Percentiles rank a stretch among this genome's conserved stretches.
Evolutionary conservation across 2,329 filamentous ascomycete species (phyloP).

Genomic region (Chrysoporthe deuterocubensis): DNA sequence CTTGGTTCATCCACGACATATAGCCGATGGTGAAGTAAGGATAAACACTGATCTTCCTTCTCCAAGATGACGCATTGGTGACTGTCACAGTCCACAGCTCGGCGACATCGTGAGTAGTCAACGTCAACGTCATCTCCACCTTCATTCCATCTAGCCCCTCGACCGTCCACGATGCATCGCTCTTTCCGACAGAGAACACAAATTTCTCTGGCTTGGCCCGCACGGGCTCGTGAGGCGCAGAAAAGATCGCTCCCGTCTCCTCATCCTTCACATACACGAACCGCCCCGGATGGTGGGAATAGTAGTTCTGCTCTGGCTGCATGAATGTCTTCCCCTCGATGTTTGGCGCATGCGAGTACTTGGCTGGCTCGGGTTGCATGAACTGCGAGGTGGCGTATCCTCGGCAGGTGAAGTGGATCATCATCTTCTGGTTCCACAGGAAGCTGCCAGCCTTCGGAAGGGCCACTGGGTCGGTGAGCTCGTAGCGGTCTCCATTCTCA

Average conservation of each 20-base stretch:
- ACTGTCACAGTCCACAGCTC: conserved; percentile 60
- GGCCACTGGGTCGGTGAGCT: conserved; percentile 58
- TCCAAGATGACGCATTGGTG: conserved; percentile 50
- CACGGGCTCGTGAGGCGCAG: conserved; percentile 60
- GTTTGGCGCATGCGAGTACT: conserved; percentile 63
- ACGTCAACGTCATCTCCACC: conserved; percentile 54
- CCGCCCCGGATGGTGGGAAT: conserved; percentile 60
- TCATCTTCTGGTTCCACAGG: conserved; percentile 65
- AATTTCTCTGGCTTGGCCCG: conserved; percentile 52
- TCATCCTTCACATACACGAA: conserved; percentile 65
- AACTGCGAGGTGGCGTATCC: conserved; percentile 63
- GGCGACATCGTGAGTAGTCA: conserved; percentile 58
- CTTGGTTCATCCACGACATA: conserved; percentile 67
- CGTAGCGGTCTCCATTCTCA: conserved; percentile 56
- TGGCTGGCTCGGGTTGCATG: conserved; percentile 64
- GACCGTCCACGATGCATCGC: conserved; percentile 57
- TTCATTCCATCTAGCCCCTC: conserved; percentile 52
- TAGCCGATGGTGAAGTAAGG: conserved; percentile 63
- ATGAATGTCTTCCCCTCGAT: conserved; percentile 64
- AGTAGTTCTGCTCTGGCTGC: conserved; percentile 65
- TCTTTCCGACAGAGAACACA: conserved; percentile 59
- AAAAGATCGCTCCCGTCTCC: conserved; percentile 54
- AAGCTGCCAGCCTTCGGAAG: conserved; percentile 61
- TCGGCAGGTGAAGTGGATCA: conserved; percentile 63
- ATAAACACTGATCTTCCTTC: conserved; percentile 55